phyloP scores from a whole-genome alignment of 73 alveolate species.

The Blepharisma japonicum region DNA sequence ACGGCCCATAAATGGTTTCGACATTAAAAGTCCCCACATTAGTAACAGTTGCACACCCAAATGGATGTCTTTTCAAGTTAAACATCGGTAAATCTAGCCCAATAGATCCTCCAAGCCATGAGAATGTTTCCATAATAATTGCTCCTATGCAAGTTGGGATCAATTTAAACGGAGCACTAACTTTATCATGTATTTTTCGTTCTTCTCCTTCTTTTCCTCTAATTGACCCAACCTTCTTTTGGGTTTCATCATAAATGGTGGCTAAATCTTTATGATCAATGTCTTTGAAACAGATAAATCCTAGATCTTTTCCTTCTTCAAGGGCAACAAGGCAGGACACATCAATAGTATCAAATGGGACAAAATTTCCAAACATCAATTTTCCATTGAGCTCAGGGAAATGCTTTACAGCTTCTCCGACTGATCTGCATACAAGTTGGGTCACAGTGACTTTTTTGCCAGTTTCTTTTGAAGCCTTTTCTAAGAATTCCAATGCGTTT shows the following conservation, averaged over 20 bases:
- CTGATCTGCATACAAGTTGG: neutral
- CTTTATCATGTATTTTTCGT: neutral
- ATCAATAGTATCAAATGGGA: slow-evolving; percentile 15
- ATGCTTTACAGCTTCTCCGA: neutral
- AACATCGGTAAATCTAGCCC: neutral
- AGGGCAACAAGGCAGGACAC: slow-evolving; percentile 23
- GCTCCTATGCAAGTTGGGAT: slow-evolving; percentile 24
- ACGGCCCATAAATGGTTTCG: slow-evolving; percentile 5
- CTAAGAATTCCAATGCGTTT: slow-evolving; percentile 6
- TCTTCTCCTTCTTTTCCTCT: slow-evolving; percentile 1
- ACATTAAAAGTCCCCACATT: neutral
- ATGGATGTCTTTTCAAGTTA: neutral
- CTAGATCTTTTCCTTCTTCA: slow-evolving; percentile 14
- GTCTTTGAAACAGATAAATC: neutral
- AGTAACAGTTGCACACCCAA: slow-evolving; percentile 6
- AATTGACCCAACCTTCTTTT: neutral
- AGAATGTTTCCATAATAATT: neutral
- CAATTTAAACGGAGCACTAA: slow-evolving; percentile 14
- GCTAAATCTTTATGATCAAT: slow-evolving; percentile 6
- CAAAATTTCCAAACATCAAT: slow-evolving; percentile 16
- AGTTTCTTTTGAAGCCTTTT: neutral
- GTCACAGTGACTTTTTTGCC: neutral
- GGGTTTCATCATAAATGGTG: neutral
- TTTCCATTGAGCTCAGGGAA: slow-evolving; percentile 11
- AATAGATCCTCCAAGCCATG: neutral